These are phyloP conservation scores for Eucalyptus pauciflora DNA, from an alignment of 345 rosid species.

Conservation along the genomic window DNA sequence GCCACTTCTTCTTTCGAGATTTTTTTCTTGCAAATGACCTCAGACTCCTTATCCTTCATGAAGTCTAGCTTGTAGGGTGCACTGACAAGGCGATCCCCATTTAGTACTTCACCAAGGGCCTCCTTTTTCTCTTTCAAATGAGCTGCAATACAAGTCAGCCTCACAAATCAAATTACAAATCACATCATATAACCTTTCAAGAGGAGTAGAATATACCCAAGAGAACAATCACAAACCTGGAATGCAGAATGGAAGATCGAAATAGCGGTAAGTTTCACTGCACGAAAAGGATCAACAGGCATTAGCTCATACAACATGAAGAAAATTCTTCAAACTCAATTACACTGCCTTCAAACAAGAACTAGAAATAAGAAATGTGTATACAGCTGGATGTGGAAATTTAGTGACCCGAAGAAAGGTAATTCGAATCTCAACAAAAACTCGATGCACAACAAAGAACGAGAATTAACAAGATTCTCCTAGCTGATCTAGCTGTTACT, in stretches of 20 bases:
- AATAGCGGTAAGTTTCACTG: conserved; percentile 48
- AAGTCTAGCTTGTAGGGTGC: conserved; percentile 40
- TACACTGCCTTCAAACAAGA: neutral
- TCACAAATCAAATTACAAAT: neutral
- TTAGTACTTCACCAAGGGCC: conserved; percentile 48
- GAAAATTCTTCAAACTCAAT: neutral
- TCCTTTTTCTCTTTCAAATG: conserved; percentile 36
- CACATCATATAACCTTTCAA: neutral
- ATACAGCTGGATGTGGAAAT: neutral
- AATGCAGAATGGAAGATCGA: conserved; percentile 47
- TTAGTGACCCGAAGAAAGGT: neutral
- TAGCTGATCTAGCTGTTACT: neutral
- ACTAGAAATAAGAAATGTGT: neutral
- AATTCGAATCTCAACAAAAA: neutral
- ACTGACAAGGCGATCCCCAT: conserved; percentile 44
- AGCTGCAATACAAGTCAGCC: conserved; percentile 1
- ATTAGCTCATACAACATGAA: neutral
- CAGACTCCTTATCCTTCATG: conserved; percentile 22
- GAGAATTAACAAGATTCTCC: neutral
- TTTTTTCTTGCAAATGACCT: conserved; percentile 16
- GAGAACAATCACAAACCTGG: conserved; percentile 14
- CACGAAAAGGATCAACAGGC: neutral
- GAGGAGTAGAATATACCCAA: neutral
- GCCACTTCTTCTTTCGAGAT: conserved; percentile 31
- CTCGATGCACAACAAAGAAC: neutral